Base-by-base conservation (phyloP, 148 eudicot genomes). In the Rhododendron henanense region DNA sequence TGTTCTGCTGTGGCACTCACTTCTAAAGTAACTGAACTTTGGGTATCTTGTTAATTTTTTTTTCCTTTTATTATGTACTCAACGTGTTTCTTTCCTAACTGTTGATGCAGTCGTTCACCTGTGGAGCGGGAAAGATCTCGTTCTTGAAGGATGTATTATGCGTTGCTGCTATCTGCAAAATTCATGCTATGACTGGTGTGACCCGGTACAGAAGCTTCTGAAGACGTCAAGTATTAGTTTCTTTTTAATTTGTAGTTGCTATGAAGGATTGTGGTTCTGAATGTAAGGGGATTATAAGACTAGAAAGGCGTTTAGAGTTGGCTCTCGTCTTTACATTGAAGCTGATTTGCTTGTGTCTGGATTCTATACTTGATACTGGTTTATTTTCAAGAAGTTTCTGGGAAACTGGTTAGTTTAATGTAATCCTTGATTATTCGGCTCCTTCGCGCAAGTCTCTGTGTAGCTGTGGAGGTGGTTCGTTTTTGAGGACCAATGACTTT, bases 31-130 rank as follows among this genome's bases (percentile, higher is more conserved):
- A 19, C 45, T 65, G 1, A 10, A 61, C 45, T 21, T 33, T 14
- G 15, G 5, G 14, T 50, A 35, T 57, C 59, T 31, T 57, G 2
- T 85, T 15, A 3, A 33, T 33, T 33, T 33, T 33, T 33, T 79
- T 6, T 7, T 7, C 6, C 28, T 51, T 28, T 45, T 35, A 67
- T 50, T 82, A 4, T 69, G 19, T 18, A 16, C 25, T 75, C 33
- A 2, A 19, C 21, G 7, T 86, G n/a, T 86, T 37, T 16, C 47
- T 21, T 63, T 83, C 21, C 16, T 1, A 0, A 55, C 33, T 77
- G 41, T 35, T 79, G 86, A 33, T 84, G 88, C 93, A 92, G 92
- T 77, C 83, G 85, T 47, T 87, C 92, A 5, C 91, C 93, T 35
- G 51, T 53, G 5, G 89, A 59, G 33, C 83, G 92, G 2, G 90